Percentiles rank a stretch among this genome's conserved stretches.
Evolutionary conservation across 768 basidiomycete species (phyloP).

Genomic region (Tricholomella constricta): DNA sequence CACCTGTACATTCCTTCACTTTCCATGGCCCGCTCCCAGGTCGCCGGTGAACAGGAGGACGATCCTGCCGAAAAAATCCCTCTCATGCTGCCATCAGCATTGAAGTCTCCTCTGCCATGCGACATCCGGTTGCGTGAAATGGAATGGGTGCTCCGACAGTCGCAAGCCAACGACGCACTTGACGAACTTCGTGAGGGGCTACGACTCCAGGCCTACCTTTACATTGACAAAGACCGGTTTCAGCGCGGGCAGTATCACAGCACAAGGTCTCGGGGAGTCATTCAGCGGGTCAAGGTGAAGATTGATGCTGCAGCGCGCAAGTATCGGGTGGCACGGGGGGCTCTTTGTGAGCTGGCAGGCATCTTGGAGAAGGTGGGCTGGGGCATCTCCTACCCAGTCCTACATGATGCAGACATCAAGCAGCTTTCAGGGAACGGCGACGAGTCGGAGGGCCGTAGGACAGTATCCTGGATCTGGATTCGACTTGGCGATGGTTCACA

Average conservation of each 20-base stretch:
- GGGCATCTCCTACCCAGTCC: slow-evolving; percentile 6
- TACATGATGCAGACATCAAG: slow-evolving; percentile 12
- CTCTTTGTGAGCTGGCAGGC: background rate
- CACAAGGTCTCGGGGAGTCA: background rate
- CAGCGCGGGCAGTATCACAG: slow-evolving; percentile 1
- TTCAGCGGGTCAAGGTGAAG: background rate
- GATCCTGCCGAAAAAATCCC: background rate
- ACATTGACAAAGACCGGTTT: too few relatives aligned
- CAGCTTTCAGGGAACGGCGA: background rate
- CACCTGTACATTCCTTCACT: slow-evolving; percentile 15
- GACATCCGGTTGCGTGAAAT: background rate
- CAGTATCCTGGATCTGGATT: slow-evolving; percentile 21
- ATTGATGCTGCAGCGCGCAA: background rate
- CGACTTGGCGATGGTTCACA: slow-evolving; percentile 4
- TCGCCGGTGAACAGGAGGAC: background rate
- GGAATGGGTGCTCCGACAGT: too few relatives aligned
- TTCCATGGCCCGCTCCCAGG: background rate
- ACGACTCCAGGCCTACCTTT: background rate
- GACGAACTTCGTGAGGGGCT: background rate
- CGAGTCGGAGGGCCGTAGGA: slow-evolving; percentile 6
- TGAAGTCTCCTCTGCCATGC: background rate
- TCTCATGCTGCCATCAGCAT: background rate
- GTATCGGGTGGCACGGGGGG: background rate
- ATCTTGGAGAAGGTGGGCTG: slow-evolving; percentile 4
- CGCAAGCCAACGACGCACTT: too few relatives aligned